A percentile compares a stretch with the other conserved stretches of the same genome.
Evolutionary conservation across 1,284 basidiomycete species (phyloP).

Genomic region (Testicularia cyperi): DNA sequence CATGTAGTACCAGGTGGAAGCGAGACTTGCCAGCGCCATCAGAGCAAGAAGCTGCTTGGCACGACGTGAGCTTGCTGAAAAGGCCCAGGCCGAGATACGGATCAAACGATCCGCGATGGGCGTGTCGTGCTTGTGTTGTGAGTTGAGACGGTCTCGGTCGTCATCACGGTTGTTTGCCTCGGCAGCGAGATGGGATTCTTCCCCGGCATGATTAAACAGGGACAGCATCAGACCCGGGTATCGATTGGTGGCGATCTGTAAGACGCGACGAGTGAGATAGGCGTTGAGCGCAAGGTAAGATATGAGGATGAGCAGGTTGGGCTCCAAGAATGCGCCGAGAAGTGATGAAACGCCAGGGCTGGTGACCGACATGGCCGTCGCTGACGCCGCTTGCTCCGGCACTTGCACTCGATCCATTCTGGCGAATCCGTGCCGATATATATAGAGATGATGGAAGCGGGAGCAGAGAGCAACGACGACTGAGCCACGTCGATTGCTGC

Average conservation of each 20-base stretch:
- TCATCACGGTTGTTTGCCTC: too few relatives aligned
- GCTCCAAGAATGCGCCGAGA: slow-evolving; percentile 28
- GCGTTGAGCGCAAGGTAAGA: slow-evolving; percentile 31
- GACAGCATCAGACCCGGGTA: too few relatives aligned
- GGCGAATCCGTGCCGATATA: too few relatives aligned
- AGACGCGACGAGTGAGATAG: slow-evolving; percentile 11
- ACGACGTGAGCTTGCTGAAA: slow-evolving; percentile 7
- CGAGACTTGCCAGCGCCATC: slow-evolving; percentile 21
- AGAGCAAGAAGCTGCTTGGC: slow-evolving; percentile 19
- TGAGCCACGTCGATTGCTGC: too few relatives aligned
- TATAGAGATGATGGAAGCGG: neutral
- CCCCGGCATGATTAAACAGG: too few relatives aligned
- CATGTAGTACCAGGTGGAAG: slow-evolving; percentile 52
- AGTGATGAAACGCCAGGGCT: slow-evolving; percentile 18
- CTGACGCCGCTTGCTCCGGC: too few relatives aligned
- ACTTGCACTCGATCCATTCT: too few relatives aligned
- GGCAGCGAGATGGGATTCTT: too few relatives aligned
- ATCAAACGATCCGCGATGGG: slow-evolving; percentile 17
- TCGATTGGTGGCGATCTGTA: slow-evolving; percentile 19
- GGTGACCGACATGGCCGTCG: slow-evolving; percentile 10
- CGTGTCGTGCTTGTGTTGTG: slow-evolving; percentile 6
- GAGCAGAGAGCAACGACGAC: too few relatives aligned
- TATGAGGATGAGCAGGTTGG: slow-evolving; percentile 39
- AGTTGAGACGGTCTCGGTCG: too few relatives aligned
- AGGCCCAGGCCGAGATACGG: slow-evolving; percentile 20